Conservation (phyloP, 202 grass and related monocot species). For the Setaria italica region DNA sequence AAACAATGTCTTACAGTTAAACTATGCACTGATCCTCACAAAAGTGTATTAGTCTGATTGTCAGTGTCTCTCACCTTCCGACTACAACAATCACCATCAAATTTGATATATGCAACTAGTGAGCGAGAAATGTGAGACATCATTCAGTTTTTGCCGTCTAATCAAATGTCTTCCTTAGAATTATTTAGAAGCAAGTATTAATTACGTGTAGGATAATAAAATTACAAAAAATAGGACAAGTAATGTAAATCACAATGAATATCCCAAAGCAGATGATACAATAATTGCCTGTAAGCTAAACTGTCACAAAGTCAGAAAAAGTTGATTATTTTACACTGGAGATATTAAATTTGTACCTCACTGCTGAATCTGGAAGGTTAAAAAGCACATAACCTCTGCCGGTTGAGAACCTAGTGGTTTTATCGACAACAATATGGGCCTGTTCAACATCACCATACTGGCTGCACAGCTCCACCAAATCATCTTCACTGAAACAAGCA, state of each 20-base stretch:
- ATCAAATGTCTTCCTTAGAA: background rate
- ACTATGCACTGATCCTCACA: background rate
- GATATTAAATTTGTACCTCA: conserved; percentile 63
- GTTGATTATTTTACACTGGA: conserved; percentile 6
- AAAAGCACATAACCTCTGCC: conserved; percentile 94
- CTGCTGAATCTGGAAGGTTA: conserved; percentile 82
- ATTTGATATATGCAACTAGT: background rate
- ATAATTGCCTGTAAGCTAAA: conserved; percentile 3
- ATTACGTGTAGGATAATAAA: background rate
- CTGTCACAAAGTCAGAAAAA: background rate
- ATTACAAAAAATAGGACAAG: background rate
- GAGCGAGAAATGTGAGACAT: background rate
- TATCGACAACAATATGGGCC: conserved; percentile 84
- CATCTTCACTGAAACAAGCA: conserved; percentile 80
- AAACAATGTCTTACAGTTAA: background rate
- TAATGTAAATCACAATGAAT: background rate
- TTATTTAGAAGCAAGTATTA: background rate
- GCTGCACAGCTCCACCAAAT: conserved; percentile 72
- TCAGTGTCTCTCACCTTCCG: background rate
- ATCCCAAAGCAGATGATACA: background rate
- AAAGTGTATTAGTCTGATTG: background rate
- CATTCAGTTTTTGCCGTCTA: background rate
- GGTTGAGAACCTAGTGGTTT: conserved; percentile 79
- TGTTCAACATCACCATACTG: conserved; percentile 83
- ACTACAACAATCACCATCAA: background rate